Conservation (phyloP, 176 grass and related monocot genomes). For the Eremochloa ophiuroides region DNA sequence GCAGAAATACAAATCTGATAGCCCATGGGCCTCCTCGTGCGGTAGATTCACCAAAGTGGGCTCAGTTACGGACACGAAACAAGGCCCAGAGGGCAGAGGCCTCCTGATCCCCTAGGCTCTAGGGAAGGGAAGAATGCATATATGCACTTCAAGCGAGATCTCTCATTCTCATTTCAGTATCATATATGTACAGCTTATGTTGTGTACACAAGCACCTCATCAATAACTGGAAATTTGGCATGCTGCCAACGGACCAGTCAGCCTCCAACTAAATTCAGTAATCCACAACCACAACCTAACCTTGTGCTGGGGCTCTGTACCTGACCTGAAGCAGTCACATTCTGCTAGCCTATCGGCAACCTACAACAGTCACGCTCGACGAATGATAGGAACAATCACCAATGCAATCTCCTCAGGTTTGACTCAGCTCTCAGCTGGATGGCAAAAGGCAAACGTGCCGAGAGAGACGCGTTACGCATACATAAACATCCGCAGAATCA, state of each 20-base stretch:
- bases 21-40: neutral
- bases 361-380: neutral
- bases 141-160: neutral
- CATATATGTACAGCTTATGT: neutral
- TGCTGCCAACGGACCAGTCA: neutral
- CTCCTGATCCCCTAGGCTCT: too few species aligned
- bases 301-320: neutral
- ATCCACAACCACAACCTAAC: neutral
- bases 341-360: neutral
- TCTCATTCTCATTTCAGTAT: neutral
- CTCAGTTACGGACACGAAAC: neutral
- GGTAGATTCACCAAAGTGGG: neutral
- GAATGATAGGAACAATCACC: neutral
- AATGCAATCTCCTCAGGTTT: too few species aligned
- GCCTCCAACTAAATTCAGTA: neutral
- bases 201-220: neutral
- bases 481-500: neutral
- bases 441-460: neutral
- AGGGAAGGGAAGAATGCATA: neutral
- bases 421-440: neutral
- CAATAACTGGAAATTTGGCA: neutral
- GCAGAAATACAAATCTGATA: neutral
- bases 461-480: neutral
- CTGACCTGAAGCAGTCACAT: neutral
- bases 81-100: neutral